Evolutionary conservation across 768 basidiomycete species (phyloP).

Genomic region (Sporobolomyces roseus): DNA sequence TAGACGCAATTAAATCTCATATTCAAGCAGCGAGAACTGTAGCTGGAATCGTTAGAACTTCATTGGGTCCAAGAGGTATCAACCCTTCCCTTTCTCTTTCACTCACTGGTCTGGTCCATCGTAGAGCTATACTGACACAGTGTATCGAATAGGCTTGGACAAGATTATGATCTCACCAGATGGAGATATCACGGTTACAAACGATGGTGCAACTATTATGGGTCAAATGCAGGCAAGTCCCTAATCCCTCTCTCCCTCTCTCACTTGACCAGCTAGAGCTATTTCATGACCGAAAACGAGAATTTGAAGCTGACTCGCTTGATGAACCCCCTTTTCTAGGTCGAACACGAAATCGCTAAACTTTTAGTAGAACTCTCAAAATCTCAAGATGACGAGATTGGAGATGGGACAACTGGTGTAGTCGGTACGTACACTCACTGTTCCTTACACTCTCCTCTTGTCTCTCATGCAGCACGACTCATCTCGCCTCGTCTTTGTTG

Average conservation of each 20-base stretch:
- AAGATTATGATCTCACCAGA: constrained; percentile 59
- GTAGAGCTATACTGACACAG: constrained; percentile 32
- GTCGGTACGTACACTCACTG: constrained; percentile 65
- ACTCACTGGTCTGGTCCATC: too few relatives aligned
- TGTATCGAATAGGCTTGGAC: constrained; percentile 44
- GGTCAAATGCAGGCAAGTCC: constrained; percentile 75
- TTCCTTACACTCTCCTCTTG: constrained; percentile 1
- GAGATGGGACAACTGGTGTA: constrained; percentile 98
- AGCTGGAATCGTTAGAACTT: constrained; percentile 89
- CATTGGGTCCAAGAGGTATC: constrained; percentile 76
- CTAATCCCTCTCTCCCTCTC: not conserved
- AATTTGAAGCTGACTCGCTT: too few relatives aligned
- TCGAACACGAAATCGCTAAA: constrained; percentile 98
- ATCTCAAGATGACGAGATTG: constrained; percentile 99
- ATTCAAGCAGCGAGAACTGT: constrained; percentile 93
- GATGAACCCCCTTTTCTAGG: constrained; percentile 47
- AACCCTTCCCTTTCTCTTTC: constrained; percentile 50
- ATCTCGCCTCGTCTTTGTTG: not conserved
- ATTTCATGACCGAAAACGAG: not conserved
- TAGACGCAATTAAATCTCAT: constrained; percentile 94
- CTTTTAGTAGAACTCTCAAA: constrained; percentile 92
- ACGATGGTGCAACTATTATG: constrained; percentile 97
- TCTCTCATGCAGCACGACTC: not conserved
- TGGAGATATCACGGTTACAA: constrained; percentile 98
- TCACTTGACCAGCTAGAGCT: too few relatives aligned